Evolutionary conservation across 83 land plant species (phyloP).

Genomic region (Diphasiastrum complanatum): DNA sequence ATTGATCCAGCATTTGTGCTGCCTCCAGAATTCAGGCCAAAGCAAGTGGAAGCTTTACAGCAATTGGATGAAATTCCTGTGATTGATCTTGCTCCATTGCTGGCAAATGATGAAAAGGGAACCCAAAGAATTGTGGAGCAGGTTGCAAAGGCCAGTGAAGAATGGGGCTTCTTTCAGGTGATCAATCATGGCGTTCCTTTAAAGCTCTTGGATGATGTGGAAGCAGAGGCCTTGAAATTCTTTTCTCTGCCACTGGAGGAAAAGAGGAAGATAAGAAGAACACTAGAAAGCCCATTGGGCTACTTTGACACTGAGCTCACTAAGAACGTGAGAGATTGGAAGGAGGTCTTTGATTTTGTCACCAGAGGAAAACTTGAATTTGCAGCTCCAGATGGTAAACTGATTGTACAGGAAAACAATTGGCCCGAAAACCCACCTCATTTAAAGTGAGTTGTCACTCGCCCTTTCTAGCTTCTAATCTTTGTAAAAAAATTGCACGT

Average conservation of each 20-base stretch:
- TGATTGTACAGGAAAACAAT: constrained; percentile 24
- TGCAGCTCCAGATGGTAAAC: constrained; percentile 14
- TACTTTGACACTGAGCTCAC: constrained; percentile 66
- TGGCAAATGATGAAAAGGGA: not conserved
- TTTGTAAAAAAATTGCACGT: too few relatives aligned
- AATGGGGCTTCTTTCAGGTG: constrained; percentile 72
- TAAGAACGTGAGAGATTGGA: constrained; percentile 72
- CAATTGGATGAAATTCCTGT: not conserved
- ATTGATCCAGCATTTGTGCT: constrained; percentile 3
- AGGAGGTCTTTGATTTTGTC: constrained; percentile 61
- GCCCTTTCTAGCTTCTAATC: too few relatives aligned
- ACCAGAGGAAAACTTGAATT: constrained; percentile 11
- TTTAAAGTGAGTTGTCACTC: constrained; percentile 13
- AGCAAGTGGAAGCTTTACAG: not conserved
- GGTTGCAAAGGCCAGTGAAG: constrained; percentile 45
- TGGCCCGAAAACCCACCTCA: constrained; percentile 42
- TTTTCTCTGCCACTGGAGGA: constrained; percentile 46
- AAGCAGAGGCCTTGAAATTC: constrained; percentile 39
- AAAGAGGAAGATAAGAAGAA: constrained; percentile 26
- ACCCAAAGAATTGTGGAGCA: constrained; percentile 13
- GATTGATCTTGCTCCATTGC: constrained; percentile 4
- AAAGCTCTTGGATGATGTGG: constrained; percentile 22
- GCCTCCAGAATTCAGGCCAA: constrained; percentile 4
- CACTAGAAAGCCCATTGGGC: constrained; percentile 33
- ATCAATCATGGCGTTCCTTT: constrained; percentile 61